phyloP scores from a whole-genome alignment of 164 flowering plant genomes.

The Umbellularia californica region DNA sequence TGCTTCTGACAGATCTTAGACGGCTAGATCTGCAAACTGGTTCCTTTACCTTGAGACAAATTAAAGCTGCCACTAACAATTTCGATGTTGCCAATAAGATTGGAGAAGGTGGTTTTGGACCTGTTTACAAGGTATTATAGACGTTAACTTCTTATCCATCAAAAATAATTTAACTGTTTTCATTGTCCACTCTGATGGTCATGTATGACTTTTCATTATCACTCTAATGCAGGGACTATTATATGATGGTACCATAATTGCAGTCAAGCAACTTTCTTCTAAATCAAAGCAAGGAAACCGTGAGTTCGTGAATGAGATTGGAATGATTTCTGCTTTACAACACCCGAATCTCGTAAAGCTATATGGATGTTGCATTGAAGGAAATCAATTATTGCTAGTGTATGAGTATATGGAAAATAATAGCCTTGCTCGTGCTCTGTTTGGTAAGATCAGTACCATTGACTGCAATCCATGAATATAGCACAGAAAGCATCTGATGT shows the following conservation, averaged over 20 bases:
- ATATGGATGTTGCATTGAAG: too few species aligned
- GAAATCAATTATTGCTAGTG: too few species aligned
- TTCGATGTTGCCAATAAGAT: slow-evolving; percentile 46
- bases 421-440: too few species aligned
- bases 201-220: not conserved
- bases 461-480: too few species aligned
- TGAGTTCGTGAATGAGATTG: slow-evolving; percentile 44
- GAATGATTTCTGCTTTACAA: too few species aligned
- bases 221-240: slow-evolving; percentile 24
- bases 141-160: not conserved
- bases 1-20: slow-evolving; percentile 19
- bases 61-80: slow-evolving; percentile 43
- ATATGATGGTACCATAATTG: slow-evolving; percentile 34
- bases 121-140: slow-evolving; percentile 41
- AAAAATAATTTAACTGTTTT: too few species aligned
- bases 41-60: slow-evolving; percentile 40
- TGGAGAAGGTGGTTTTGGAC: slow-evolving; percentile 72
- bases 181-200: too few species aligned
- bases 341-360: too few species aligned
- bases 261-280: slow-evolving; percentile 42
- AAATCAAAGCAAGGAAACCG: slow-evolving; percentile 44
- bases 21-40: slow-evolving; percentile 33
- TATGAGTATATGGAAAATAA: too few species aligned
- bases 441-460: too few species aligned
- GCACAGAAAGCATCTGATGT: too few species aligned